Evolutionary conservation across 2,329 filamentous ascomycete genomes (phyloP).

Genomic region (Ustilaginoidea virens): DNA sequence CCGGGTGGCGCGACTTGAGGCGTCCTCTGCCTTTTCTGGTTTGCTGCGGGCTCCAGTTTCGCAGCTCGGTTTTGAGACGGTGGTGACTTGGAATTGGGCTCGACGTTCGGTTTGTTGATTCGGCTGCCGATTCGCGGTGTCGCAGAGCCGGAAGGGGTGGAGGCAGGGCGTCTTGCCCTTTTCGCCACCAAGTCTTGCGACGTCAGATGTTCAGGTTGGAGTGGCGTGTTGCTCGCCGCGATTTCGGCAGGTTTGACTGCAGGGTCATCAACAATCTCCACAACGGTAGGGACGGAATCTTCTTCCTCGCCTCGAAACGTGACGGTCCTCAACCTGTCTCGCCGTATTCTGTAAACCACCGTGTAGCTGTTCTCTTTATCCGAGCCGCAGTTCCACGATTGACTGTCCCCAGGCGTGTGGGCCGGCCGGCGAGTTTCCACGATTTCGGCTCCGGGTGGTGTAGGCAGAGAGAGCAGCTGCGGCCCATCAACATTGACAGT

Average conservation of each 20-base stretch:
- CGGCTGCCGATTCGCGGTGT: slow-evolving; percentile 5
- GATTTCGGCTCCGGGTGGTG: slow-evolving; percentile 43
- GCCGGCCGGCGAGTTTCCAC: slow-evolving; percentile 28
- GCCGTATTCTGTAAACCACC: slow-evolving; percentile 44
- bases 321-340: slow-evolving; percentile 30
- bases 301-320: slow-evolving; percentile 20
- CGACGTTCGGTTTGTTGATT: not conserved
- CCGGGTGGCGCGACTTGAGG: slow-evolving; percentile 12
- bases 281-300: slow-evolving; percentile 10
- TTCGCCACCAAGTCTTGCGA: too few species aligned
- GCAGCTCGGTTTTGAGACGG: not conserved
- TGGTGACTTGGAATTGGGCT: not conserved
- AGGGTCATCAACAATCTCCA: slow-evolving; percentile 14
- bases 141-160: slow-evolving; percentile 2
- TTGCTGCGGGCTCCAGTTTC: slow-evolving; percentile 14
- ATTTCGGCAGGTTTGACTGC: not conserved
- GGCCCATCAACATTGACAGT: slow-evolving; percentile 46
- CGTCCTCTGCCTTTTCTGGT: slow-evolving; percentile 30
- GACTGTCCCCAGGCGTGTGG: slow-evolving; percentile 5
- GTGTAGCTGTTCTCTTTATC: slow-evolving; percentile 27
- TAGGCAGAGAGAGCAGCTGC: slow-evolving; percentile 32
- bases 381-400: slow-evolving; percentile 7
- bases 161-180: not conserved
- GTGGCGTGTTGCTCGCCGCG: not conserved
- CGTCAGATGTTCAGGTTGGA: too few species aligned